Evolutionary conservation across 306 rosid genomes (phyloP).

Genomic region (Nissolia schottii): DNA sequence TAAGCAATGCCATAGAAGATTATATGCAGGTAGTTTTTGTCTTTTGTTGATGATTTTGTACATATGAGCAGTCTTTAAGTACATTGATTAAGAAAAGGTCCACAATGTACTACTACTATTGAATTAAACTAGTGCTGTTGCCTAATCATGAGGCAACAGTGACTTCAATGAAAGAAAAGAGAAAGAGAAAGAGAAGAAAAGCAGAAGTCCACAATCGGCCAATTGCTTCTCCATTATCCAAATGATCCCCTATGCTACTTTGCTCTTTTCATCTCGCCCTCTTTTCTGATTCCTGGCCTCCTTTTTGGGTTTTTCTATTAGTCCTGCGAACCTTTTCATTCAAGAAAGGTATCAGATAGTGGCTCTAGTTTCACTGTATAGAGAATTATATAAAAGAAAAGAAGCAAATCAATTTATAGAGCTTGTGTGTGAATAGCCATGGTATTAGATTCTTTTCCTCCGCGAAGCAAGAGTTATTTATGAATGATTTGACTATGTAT

Average conservation of each 20-base stretch:
- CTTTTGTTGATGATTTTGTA: slow-evolving; percentile 31
- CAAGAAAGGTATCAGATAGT: not conserved
- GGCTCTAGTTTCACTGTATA: not conserved
- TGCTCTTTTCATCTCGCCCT: not conserved
- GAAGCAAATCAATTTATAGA: not conserved
- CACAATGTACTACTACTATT: not conserved
- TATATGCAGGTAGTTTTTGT: slow-evolving; percentile 26
- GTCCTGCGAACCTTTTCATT: slow-evolving; percentile 7
- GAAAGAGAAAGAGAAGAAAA: not conserved
- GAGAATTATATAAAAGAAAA: not conserved
- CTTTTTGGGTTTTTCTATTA: slow-evolving; percentile 20
- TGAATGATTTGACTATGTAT: not conserved
- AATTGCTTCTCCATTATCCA: slow-evolving; percentile 14
- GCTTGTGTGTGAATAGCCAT: not conserved
- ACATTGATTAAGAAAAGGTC: slow-evolving; percentile 1
- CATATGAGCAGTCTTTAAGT: slow-evolving; percentile 13
- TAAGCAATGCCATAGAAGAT: slow-evolving; percentile 12
- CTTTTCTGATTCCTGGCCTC: not conserved
- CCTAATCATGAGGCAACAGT: slow-evolving; percentile 24
- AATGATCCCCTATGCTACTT: not conserved
- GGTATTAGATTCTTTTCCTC: not conserved
- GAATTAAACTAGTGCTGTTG: slow-evolving; percentile 6
- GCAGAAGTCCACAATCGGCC: not conserved
- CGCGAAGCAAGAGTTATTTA: not conserved
- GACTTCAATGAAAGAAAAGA: not conserved